phyloP scores from a whole-genome alignment of 2,329 filamentous ascomycete genomes.

The Phialemoniopsis sp. region DNA sequence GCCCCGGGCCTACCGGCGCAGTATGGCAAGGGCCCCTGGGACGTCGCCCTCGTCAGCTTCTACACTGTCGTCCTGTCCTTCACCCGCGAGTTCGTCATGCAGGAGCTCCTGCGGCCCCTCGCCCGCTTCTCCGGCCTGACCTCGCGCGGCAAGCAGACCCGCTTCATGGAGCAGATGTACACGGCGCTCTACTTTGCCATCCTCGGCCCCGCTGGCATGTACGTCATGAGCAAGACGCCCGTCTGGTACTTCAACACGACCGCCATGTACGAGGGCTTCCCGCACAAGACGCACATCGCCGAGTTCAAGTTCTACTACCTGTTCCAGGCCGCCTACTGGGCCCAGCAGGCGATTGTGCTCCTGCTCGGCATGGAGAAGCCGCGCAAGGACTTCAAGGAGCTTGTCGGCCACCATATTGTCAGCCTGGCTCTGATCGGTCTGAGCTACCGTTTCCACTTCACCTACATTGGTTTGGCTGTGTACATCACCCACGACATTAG shows the following conservation, averaged over 20 bases:
- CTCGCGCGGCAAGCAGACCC: slow-evolving; percentile 72
- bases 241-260: slow-evolving; percentile 94
- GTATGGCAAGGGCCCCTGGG: slow-evolving; percentile 86
- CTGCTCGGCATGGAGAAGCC: slow-evolving; percentile 87
- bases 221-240: slow-evolving; percentile 85
- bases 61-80: slow-evolving; percentile 89
- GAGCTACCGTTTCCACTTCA: slow-evolving; percentile 95
- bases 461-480: slow-evolving; percentile 87
- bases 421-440: slow-evolving; percentile 78
- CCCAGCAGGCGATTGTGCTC: slow-evolving; percentile 87
- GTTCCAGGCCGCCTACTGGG: slow-evolving; percentile 92
- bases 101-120: slow-evolving; percentile 75
- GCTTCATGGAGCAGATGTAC: slow-evolving; percentile 96
- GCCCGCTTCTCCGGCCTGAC: slow-evolving; percentile 67
- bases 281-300: slow-evolving; percentile 75
- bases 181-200: slow-evolving; percentile 86
- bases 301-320: slow-evolving; percentile 94
- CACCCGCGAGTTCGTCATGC: slow-evolving; percentile 94
- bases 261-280: slow-evolving; percentile 87
- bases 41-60: slow-evolving; percentile 83
- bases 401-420: slow-evolving; percentile 88
- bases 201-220: slow-evolving; percentile 79
- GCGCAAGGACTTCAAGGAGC: slow-evolving; percentile 90
- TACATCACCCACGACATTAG: slow-evolving; percentile 94
- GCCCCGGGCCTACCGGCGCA: slow-evolving; percentile 47